Evolutionary conservation across 805 yeast genomes (phyloP), one percentile per base, ranked within the genome.

Genomic region (Nematodospora valgi): DNA sequence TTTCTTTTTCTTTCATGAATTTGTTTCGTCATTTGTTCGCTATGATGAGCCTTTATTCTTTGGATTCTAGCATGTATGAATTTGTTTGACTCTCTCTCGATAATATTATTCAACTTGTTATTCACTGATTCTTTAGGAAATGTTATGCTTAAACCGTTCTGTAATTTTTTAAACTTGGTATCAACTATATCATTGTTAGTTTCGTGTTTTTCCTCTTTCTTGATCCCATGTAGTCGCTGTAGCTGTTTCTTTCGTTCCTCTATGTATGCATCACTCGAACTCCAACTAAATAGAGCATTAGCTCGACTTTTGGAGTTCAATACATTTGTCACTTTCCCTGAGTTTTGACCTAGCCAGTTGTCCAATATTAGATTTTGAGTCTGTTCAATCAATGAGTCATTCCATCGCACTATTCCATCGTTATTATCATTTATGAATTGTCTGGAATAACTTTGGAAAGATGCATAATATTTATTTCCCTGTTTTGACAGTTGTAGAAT

Each of bases 261-360:
- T 8, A 67, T 56, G 38, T 64, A 63, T 8, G 56, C 51, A 31
- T 67, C 73, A 20, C 63, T 58, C 1, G 71, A 63, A 12, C 70
- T 62, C 73, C 73, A 67, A 32, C 60, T 51, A 38, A 67, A 67
- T 24, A 67, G 50, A n/a, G 62, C 53, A 40, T 55, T 64, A 15
- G 66, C 54, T 33, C 39, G 25, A 11, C 20, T 4, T 13, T 18
- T 28, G 32, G 34, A 10, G 8, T 35, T 38, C 32, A 19, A 31
- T 15, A 18, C 38, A 18, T 29, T 38, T 32, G 24, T 32, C 17
- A 33, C 11, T 10, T 27, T 18, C 2, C 27, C 12, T 3, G 6
- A 27, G 30, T 21, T 27, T 29, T 32, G 37, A 17, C 27, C 27
- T 10, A 27, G 7, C 62, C 64, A 57, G 10, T 46, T 36, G 11